A percentile compares a stretch with the other conserved stretches of the same genome.
Evolutionary conservation across 352 stramenopile genomes (phyloP).

Genomic region (Globisporangium paddicum): DNA sequence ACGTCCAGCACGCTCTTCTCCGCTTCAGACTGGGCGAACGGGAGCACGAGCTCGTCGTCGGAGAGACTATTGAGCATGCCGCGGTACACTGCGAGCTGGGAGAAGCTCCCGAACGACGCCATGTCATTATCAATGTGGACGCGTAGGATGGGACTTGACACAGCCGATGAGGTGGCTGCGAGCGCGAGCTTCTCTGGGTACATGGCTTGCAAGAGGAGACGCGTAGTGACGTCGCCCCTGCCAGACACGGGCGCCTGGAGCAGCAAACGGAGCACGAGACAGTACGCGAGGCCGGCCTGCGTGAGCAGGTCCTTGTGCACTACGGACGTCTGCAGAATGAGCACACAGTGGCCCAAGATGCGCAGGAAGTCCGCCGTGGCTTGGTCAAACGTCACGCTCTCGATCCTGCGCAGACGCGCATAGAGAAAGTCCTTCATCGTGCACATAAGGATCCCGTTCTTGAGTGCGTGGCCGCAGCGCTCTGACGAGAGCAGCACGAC

Average conservation of each 20-base stretch:
- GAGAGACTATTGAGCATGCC: slow-evolving; percentile 62
- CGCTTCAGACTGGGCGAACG: slow-evolving; percentile 6
- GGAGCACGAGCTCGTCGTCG: slow-evolving; percentile 40
- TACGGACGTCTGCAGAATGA: slow-evolving; percentile 62
- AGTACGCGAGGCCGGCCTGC: slow-evolving; percentile 64
- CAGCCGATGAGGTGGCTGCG: background rate
- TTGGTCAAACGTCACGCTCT: slow-evolving; percentile 5
- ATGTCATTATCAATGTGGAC: slow-evolving; percentile 39
- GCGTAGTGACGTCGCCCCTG: slow-evolving; percentile 9
- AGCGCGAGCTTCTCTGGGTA: slow-evolving; percentile 29
- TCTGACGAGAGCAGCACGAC: slow-evolving; percentile 71
- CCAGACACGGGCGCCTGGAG: slow-evolving; percentile 22
- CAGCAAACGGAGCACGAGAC: slow-evolving; percentile 56
- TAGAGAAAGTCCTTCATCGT: slow-evolving; percentile 62
- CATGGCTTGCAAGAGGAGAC: slow-evolving; percentile 32
- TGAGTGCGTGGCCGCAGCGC: slow-evolving; percentile 64
- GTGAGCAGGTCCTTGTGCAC: slow-evolving; percentile 83
- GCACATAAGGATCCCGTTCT: slow-evolving; percentile 57
- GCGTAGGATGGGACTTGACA: slow-evolving; percentile 3
- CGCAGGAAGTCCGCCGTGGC: slow-evolving; percentile 23
- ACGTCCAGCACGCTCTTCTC: slow-evolving; percentile 39
- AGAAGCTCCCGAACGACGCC: slow-evolving; percentile 38
- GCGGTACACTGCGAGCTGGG: slow-evolving; percentile 61
- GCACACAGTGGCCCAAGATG: slow-evolving; percentile 49
- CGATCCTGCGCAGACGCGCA: slow-evolving; percentile 18